Base-by-base conservation (phyloP, 495 filamentous ascomycete species). In the Annulohypoxylon moriforme region DNA sequence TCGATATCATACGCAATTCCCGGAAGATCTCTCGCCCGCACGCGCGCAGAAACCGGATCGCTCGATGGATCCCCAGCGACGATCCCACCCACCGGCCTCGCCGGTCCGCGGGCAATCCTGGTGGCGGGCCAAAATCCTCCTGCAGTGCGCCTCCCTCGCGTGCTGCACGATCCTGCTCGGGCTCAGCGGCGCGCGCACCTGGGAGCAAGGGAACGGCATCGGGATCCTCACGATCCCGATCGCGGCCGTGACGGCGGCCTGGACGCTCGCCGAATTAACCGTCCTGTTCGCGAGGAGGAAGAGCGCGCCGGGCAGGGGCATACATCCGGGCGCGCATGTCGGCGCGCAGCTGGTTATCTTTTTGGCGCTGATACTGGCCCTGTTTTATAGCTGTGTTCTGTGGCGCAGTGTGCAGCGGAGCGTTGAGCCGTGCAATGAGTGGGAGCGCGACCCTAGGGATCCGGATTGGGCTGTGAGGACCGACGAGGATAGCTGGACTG, bases 261-360 rank as follows among this genome's bases (percentile, higher is more conserved):
- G 81, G 71, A 71, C 65, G 38, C 14, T 67, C 14, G 44, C 76
- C 16, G 81, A 84, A 27, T 44, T 80, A n/a, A n/a, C 79, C 8
- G 66, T 49, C 6, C 64, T 75, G 2, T 70, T 27, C 33, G 5
- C 68, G 22, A 72, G 71, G n/a, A 36, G 33, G 20, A 49, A 53
- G 46, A 65, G 71, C 9, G 40, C 62, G 1, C 44, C 52, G 3
- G 69, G 69, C 14, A 53, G 69, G 4, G 77, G 76, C 25, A 79
- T 82, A 53, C 80, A 81, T 55, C 80, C 81, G 1, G 80, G 80
- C 10, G 74, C 72, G 13, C 79, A 80, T 40, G 77, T 84, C 63
- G 78, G 65, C 53, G 55, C 80, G 20, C 76, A 81, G 46, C 78
- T 82, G 24, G 42, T 81, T 59, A 76, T 81, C 57, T 52, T 75